These are phyloP conservation scores for Adansonia gregorii DNA, from an alignment of 441 rosid species.

Conservation along the genomic window DNA sequence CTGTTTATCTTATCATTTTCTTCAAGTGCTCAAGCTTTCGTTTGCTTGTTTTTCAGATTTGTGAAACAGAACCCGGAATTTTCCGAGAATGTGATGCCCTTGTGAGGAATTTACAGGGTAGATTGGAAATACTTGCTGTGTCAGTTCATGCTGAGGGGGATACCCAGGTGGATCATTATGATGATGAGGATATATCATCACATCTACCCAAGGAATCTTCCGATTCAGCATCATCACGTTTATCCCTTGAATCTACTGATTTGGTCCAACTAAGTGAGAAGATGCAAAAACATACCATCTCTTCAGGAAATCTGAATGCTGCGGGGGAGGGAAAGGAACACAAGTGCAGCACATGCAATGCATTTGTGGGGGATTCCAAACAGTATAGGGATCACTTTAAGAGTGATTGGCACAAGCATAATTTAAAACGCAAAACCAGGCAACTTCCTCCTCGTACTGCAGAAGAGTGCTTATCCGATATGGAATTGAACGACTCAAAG, in stretches of 20 bases:
- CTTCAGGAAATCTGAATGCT: slow-evolving; percentile 37
- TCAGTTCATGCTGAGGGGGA: slow-evolving; percentile 94
- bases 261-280: slow-evolving; percentile 59
- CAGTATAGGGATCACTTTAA: slow-evolving; percentile 86
- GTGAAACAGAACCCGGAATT: slow-evolving; percentile 84
- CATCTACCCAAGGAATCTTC: slow-evolving; percentile 24
- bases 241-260: slow-evolving; percentile 40
- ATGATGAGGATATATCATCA: slow-evolving; percentile 65
- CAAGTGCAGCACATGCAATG: slow-evolving; percentile 85
- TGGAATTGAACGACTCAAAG: slow-evolving; percentile 63
- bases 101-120: slow-evolving; percentile 83
- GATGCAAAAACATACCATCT: slow-evolving; percentile 60
- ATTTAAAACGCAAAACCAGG: slow-evolving; percentile 77
- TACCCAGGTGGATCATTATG: slow-evolving; percentile 68
- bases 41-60: slow-evolving; percentile 52
- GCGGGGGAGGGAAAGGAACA: slow-evolving; percentile 64
- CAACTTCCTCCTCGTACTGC: slow-evolving; percentile 77
- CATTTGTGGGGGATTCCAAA: slow-evolving; percentile 71
- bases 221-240: slow-evolving; percentile 39
- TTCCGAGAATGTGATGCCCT: slow-evolving; percentile 77
- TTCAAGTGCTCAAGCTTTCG: slow-evolving; percentile 11
- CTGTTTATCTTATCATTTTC: not conserved
- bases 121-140: slow-evolving; percentile 85
- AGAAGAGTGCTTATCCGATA: slow-evolving; percentile 77
- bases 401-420: slow-evolving; percentile 97